Evolutionary conservation across 345 rosid species (phyloP).

Genomic region (Luvunga scandens): DNA sequence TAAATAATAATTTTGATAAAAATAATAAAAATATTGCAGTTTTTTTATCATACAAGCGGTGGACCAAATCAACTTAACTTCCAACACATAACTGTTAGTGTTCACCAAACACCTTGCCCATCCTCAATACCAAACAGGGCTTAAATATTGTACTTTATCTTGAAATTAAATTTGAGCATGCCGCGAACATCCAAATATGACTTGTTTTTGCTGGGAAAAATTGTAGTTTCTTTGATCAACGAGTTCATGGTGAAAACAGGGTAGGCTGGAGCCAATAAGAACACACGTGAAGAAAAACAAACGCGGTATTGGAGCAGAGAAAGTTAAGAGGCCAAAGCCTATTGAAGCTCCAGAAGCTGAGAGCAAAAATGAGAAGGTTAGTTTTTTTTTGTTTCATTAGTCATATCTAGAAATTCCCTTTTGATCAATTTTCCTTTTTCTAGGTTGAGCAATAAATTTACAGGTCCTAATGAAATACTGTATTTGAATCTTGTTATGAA

Average conservation of each 20-base stretch:
- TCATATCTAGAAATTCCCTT: neutral
- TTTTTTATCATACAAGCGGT: too few relatives aligned
- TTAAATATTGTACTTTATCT: neutral
- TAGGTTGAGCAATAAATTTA: neutral
- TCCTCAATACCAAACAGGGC: too few relatives aligned
- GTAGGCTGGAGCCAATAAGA: constrained; percentile 72
- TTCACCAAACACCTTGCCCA: too few relatives aligned
- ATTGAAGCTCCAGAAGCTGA: constrained; percentile 18
- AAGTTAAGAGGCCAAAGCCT: constrained; percentile 38
- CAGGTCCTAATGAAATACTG: neutral
- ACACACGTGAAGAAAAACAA: constrained; percentile 59
- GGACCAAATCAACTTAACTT: too few relatives aligned
- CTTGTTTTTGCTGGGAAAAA: neutral
- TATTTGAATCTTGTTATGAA: neutral
- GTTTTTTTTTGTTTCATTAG: neutral
- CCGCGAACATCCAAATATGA: too few relatives aligned
- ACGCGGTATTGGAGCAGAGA: constrained; percentile 73
- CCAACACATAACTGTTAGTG: too few relatives aligned
- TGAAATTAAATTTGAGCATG: neutral
- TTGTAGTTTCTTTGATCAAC: neutral
- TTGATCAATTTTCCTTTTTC: neutral
- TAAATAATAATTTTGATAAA: too few relatives aligned
- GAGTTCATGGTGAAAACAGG: constrained; percentile 40
- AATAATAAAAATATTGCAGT: too few relatives aligned
- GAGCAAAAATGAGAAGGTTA: constrained; percentile 33